Evolutionary conservation across 2,329 filamentous ascomycete genomes (phyloP).

Genomic region (Remersonia thermophila): DNA sequence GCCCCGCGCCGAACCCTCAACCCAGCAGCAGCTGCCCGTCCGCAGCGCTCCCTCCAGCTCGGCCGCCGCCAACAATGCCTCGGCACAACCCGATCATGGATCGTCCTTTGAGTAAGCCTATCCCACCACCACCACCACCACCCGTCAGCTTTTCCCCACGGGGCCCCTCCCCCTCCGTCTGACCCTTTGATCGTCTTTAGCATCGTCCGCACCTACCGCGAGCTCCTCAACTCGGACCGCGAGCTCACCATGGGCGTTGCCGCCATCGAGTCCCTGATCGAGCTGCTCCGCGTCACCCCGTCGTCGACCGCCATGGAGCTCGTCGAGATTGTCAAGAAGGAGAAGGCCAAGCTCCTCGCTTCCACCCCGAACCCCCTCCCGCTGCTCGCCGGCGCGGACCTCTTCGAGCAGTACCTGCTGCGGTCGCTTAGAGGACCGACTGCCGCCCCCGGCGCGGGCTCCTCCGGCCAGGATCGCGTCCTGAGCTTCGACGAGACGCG

Average conservation of each 20-base stretch:
- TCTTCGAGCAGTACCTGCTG: slow-evolving; percentile 90
- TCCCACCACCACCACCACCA: not conserved
- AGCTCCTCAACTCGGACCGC: slow-evolving; percentile 50
- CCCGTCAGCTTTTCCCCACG: too few species aligned
- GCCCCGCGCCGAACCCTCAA: not conserved
- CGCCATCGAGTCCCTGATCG: slow-evolving; percentile 50
- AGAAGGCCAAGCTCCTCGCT: slow-evolving; percentile 65
- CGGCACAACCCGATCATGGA: slow-evolving; percentile 8
- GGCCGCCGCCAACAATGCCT: slow-evolving; percentile 1
- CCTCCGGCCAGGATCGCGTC: slow-evolving; percentile 20
- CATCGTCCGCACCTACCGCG: slow-evolving; percentile 44
- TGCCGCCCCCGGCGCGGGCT: slow-evolving; percentile 21
- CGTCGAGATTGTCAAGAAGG: slow-evolving; percentile 67
- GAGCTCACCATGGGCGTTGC: slow-evolving; percentile 93
- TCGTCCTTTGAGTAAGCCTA: slow-evolving; percentile 27
- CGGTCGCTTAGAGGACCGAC: slow-evolving; percentile 50
- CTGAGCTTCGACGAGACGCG: slow-evolving; percentile 70
- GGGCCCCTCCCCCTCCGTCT: too few species aligned
- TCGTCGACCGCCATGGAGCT: slow-evolving; percentile 89
- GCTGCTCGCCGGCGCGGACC: slow-evolving; percentile 82
- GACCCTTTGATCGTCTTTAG: too few species aligned
- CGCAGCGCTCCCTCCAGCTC: slow-evolving; percentile 7
- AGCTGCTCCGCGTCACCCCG: slow-evolving; percentile 66
- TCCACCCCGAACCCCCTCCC: slow-evolving; percentile 81
- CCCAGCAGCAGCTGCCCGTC: too few species aligned